Evolutionary conservation across 768 basidiomycete genomes (phyloP).

Genomic region (Agrocybe chaxingu): DNA sequence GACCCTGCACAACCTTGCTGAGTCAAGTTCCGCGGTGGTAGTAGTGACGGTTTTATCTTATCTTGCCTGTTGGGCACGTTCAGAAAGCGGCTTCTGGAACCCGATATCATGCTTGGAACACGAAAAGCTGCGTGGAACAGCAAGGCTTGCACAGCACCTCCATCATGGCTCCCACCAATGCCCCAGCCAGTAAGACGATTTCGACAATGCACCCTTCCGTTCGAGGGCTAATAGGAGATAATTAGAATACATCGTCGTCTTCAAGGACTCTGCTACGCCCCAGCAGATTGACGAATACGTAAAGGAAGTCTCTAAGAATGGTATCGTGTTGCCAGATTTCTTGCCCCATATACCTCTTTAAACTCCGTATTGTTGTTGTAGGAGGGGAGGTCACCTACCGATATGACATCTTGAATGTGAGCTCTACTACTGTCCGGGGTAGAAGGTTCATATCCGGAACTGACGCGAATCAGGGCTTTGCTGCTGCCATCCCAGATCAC

Average conservation of each 20-base stretch:
- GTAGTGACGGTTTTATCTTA: no score
- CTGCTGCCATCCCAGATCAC: conserved; percentile 23
- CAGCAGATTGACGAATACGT: conserved; percentile 41
- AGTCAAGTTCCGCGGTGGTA: no score
- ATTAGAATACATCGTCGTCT: conserved; percentile 53
- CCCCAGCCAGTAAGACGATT: background rate
- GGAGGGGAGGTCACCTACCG: conserved; percentile 42
- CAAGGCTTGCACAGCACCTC: background rate
- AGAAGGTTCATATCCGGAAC: background rate
- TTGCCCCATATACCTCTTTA: background rate
- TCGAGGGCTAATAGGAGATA: background rate
- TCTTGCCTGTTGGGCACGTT: no score
- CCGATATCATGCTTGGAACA: no score
- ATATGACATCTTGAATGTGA: conserved; percentile 41
- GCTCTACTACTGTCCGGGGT: background rate
- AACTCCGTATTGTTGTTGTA: conserved; percentile 9
- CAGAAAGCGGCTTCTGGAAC: no score
- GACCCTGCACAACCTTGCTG: no score
- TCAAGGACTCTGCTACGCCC: conserved; percentile 41
- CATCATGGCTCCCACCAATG: background rate
- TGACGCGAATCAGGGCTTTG: conserved; percentile 21
- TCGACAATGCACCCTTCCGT: background rate
- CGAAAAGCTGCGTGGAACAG: no score
- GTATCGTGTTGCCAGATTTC: conserved; percentile 20
- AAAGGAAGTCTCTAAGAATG: conserved; percentile 32